Evolutionary conservation across 2,329 filamentous ascomycete genomes (phyloP).

Genomic region (Oidium heveae): DNA sequence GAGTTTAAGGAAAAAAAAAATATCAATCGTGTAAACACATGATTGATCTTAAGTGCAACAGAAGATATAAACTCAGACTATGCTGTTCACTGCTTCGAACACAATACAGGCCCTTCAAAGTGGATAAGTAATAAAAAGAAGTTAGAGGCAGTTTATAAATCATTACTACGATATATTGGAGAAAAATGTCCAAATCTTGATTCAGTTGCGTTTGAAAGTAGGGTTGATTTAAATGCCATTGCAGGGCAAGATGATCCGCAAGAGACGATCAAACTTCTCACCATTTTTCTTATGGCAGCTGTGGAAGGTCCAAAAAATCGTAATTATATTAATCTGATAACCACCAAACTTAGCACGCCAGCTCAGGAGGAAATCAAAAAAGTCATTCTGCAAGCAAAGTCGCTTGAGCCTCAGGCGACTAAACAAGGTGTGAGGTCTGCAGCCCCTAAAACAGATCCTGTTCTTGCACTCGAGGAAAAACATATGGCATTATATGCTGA

Average conservation of each 20-base stretch:
- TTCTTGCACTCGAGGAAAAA: slow-evolving; percentile 22
- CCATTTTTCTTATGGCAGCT: slow-evolving; percentile 35
- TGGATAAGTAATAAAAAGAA: slow-evolving; percentile 22
- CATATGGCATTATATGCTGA: slow-evolving; percentile 19
- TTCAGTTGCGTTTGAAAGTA: slow-evolving; percentile 22
- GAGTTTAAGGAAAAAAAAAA: slow-evolving; percentile 14
- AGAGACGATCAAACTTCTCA: slow-evolving; percentile 31
- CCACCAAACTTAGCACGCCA: slow-evolving; percentile 17
- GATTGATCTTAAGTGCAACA: slow-evolving; percentile 15
- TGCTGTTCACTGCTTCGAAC: slow-evolving; percentile 25
- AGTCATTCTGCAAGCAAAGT: slow-evolving; percentile 4
- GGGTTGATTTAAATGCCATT: slow-evolving; percentile 28
- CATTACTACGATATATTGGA: slow-evolving; percentile 28
- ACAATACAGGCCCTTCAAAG: slow-evolving; percentile 16
- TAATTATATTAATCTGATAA: slow-evolving; percentile 24
- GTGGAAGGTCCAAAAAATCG: slow-evolving; percentile 31
- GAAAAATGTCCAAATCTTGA: slow-evolving; percentile 25
- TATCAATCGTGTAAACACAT: not conserved
- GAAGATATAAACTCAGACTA: slow-evolving; percentile 33
- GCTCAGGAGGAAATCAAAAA: slow-evolving; percentile 18
- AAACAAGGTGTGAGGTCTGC: not conserved
- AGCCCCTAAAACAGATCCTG: not conserved
- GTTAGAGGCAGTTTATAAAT: slow-evolving; percentile 28
- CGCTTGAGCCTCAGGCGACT: not conserved
- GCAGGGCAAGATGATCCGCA: slow-evolving; percentile 29